These are phyloP conservation scores for Epichloe aotearoae DNA, from an alignment of 2,329 filamentous ascomycete species.

Conservation along the genomic window DNA sequence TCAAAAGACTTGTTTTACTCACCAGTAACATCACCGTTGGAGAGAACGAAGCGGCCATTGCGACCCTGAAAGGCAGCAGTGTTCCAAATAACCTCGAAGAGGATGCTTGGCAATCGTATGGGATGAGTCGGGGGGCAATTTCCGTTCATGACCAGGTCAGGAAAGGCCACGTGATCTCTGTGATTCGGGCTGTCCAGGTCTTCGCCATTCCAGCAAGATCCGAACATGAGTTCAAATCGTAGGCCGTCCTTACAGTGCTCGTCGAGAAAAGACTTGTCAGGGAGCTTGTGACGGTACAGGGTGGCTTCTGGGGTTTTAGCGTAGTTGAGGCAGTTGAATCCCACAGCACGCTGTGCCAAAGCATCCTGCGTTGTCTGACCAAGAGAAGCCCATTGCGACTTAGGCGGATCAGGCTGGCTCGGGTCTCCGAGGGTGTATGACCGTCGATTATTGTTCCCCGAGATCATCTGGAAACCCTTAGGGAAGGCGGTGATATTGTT, in stretches of 20 bases:
- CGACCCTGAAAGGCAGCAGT: conserved; percentile 50
- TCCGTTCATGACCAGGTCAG: conserved; percentile 62
- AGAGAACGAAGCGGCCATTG: conserved; percentile 57
- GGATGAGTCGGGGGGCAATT: conserved; percentile 58
- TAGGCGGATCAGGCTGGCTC: conserved; percentile 47
- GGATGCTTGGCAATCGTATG: conserved; percentile 57
- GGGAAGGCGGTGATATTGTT: conserved; percentile 63
- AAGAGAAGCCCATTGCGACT: conserved; percentile 54
- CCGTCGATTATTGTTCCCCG: conserved; percentile 55
- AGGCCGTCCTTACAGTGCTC: conserved; percentile 70
- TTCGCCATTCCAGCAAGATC: conserved; percentile 72
- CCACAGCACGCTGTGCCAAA: conserved; percentile 67
- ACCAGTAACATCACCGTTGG: conserved; percentile 68
- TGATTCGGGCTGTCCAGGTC: conserved; percentile 42
- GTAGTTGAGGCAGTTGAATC: conserved; percentile 95
- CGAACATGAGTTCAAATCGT: conserved; percentile 76
- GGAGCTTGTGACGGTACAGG: conserved; percentile 69
- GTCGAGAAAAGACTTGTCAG: conserved; percentile 68
- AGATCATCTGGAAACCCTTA: conserved; percentile 65
- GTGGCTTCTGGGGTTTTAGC: conserved; percentile 50
- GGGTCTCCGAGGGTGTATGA: conserved; percentile 58
- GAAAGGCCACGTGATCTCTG: conserved; percentile 62
- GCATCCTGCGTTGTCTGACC: conserved; percentile 53
- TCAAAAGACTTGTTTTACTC: conserved; percentile 14
- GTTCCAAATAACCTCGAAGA: conserved; percentile 78